These are phyloP conservation scores for Conticribra guillardii DNA, from an alignment of 108 stramenopile genomes.

Conservation along the genomic window DNA sequence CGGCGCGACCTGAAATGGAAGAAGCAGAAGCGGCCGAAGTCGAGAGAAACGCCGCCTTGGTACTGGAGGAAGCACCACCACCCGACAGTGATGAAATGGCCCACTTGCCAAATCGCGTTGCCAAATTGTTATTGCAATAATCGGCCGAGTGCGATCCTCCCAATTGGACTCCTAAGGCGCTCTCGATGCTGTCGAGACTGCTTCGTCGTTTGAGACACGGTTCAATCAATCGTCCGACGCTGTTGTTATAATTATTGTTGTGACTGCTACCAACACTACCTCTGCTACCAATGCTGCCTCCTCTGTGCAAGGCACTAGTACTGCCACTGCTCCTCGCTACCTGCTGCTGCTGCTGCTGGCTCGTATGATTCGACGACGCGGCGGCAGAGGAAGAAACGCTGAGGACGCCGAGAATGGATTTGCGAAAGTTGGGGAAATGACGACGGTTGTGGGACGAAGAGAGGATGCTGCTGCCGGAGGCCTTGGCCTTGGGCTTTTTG, in stretches of 20 bases:
- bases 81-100: neutral
- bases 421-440: neutral
- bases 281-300: too few relatives aligned
- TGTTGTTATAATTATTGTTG: too few relatives aligned
- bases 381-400: neutral
- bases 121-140: neutral
- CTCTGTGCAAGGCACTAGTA: too few relatives aligned
- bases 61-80: neutral
- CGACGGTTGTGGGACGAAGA: neutral
- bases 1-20: too few relatives aligned
- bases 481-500: too few relatives aligned
- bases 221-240: neutral
- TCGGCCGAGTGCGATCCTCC: neutral
- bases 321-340: neutral
- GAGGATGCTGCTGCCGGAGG: too few relatives aligned
- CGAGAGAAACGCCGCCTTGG: neutral
- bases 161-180: neutral
- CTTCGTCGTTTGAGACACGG: neutral
- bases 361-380: neutral
- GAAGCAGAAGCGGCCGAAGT: neutral
- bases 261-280: too few relatives aligned
- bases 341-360: neutral
- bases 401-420: neutral
- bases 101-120: neutral
- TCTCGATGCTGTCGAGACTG: neutral